phyloP scores from a whole-genome alignment of 805 yeast genomes.

The Alloascoidea hylecoeti region DNA sequence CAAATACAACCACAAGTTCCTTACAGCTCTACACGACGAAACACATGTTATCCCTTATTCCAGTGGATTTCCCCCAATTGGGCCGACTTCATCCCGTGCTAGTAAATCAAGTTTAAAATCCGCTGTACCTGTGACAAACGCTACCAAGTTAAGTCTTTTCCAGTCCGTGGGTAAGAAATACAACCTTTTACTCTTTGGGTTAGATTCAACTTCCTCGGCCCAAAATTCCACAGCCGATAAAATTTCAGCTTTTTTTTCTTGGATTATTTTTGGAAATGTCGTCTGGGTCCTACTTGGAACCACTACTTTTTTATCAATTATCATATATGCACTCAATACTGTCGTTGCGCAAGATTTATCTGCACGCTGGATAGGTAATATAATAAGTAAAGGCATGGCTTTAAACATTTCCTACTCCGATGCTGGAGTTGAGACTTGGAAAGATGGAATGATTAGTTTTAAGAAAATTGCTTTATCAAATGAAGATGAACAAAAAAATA shows the following conservation, averaged over 20 bases:
- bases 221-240: too few relatives aligned
- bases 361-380: background rate
- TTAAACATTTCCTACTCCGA: background rate
- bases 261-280: background rate
- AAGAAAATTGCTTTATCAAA: background rate
- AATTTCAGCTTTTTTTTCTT: background rate
- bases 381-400: background rate
- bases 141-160: too few relatives aligned
- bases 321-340: background rate
- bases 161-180: too few relatives aligned
- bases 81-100: too few relatives aligned
- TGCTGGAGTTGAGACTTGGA: background rate
- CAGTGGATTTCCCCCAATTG: too few relatives aligned
- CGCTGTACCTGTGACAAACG: too few relatives aligned
- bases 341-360: background rate
- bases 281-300: conserved; percentile 1
- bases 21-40: too few relatives aligned
- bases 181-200: too few relatives aligned
- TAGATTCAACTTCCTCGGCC: too few relatives aligned
- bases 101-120: too few relatives aligned
- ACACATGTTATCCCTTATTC: too few relatives aligned
- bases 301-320: background rate
- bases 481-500: background rate
- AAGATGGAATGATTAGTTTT: background rate
- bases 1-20: too few relatives aligned